Percentiles rank a stretch among this genome's conserved stretches.
Conservation (phyloP, 106 monocot species). For the Alisma plantagoaquatica region DNA sequence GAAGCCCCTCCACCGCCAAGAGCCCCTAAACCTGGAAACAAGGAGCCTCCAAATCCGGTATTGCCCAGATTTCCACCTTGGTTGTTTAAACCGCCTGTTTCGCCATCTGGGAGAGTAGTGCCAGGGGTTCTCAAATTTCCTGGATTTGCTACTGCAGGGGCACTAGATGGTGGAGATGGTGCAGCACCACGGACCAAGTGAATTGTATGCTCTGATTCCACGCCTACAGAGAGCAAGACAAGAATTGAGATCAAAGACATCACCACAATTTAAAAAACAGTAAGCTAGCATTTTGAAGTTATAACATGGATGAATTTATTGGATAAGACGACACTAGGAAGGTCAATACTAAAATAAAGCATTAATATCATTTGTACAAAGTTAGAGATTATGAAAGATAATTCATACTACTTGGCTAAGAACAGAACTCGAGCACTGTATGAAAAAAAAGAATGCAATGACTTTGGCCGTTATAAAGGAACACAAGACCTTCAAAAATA, state of each 20-base stretch:
- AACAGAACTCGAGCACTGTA: too few species aligned
- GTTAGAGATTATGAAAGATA: too few species aligned
- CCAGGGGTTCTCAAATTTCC: constrained; percentile 16
- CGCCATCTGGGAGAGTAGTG: background rate
- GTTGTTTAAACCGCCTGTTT: constrained; percentile 11
- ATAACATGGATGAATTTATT: too few species aligned
- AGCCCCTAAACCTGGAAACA: constrained; percentile 47
- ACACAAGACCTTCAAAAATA: too few species aligned
- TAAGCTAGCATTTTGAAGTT: too few species aligned
- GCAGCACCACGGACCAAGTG: constrained; percentile 84
- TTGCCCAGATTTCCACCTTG: constrained; percentile 22
- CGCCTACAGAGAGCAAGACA: constrained; percentile 25
- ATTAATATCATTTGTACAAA: too few species aligned
- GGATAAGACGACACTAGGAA: too few species aligned
- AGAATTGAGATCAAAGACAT: background rate
- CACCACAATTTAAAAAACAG: background rate
- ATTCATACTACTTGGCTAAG: too few species aligned
- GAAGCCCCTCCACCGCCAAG: constrained; percentile 21
- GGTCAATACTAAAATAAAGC: too few species aligned
- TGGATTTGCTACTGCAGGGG: constrained; percentile 19
- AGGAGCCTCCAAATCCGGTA: constrained; percentile 27
- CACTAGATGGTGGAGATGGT: constrained; percentile 11
- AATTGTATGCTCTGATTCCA: constrained; percentile 81
- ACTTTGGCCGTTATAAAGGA: too few species aligned
- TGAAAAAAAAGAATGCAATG: too few species aligned